Evolutionary conservation across 2,329 filamentous ascomycete species (phyloP), one percentile per base, ranked within the genome.

Genomic region (Fusarium nisikadoi): DNA sequence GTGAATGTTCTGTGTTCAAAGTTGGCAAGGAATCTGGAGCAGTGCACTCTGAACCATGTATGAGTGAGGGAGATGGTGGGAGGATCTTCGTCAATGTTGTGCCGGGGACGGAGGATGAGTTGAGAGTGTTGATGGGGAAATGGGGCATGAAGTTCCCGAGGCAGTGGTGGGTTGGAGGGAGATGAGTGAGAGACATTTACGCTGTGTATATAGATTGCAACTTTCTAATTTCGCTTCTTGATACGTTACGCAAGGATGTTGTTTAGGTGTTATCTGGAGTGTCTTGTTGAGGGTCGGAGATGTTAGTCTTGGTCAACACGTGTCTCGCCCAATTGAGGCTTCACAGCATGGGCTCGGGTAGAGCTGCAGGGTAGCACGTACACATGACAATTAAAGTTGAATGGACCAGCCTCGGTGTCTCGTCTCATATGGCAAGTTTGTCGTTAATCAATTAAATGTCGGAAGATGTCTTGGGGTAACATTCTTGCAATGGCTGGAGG

Each of bases 11-110:
- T 3, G 79, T 86, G 33, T 86, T 87, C 42, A 77, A 79, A 17
- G 81, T 85, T 25, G 85, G 85, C 0, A 76, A 78, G 16, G 77
- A 81, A 0, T 62, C 73, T 5, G 85, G 85, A 5, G 83, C 83
- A 0, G 77, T 86, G 12, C 83, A 86, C 61, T 84, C 82, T 14
- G 82, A 83, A 62, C 82, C 81, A 2, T 62, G 70, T n/a, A 82
- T 83, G 79, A 77, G 77, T 31, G 45, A 65, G 0, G 71, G 73
- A 2, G 69, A 77, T 12, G 11, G 23, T 8, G 74, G 75, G 0
- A 76, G 81, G 4, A 74, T 84, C 1, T 83, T 83, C 57, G 70
- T 83, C 2, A 83, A 83, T 52, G 77, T 83, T 11, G 80, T 83
- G 5, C 82, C 82, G 0, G 82, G 81, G 3, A 79, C 62, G 19